These are phyloP conservation scores for Plantago coronopus DNA, from an alignment of 305 asterid genomes.

Conservation along the genomic window DNA sequence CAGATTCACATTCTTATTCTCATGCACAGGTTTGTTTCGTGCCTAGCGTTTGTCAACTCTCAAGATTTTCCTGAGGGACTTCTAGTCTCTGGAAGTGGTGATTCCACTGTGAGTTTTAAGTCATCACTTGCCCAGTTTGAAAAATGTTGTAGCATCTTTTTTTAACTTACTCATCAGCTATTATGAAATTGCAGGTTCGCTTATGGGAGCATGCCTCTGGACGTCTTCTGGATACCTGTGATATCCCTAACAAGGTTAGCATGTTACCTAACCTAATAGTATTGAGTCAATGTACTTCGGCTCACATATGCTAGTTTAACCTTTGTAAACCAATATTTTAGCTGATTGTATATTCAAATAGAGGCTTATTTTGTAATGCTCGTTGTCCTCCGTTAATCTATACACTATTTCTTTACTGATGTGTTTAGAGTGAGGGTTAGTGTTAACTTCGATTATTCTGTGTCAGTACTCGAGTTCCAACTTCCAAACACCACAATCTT, in stretches of 20 bases:
- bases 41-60: conserved; percentile 57
- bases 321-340: too few species aligned
- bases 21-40: conserved; percentile 71
- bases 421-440: background rate
- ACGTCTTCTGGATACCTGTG: conserved; percentile 74
- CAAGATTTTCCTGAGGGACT: conserved; percentile 42
- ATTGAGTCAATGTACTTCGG: background rate
- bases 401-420: too few species aligned
- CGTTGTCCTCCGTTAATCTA: too few species aligned
- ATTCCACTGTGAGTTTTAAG: conserved; percentile 77
- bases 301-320: too few species aligned
- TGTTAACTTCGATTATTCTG: background rate
- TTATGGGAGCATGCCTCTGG: conserved; percentile 80
- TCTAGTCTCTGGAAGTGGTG: conserved; percentile 94
- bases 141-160: conserved; percentile 5
- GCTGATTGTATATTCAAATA: too few species aligned
- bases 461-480: background rate
- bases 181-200: conserved; percentile 57
- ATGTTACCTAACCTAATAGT: background rate
- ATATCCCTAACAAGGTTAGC: conserved; percentile 56
- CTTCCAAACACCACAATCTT: conserved; percentile 1
- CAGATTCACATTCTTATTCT: conserved; percentile 19
- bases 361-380: background rate
- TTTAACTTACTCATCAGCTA: conserved; percentile 19
- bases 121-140: conserved; percentile 10